Evolutionary conservation across 2,329 filamentous ascomycete genomes (phyloP).

Genomic region (Aspergillus pseudoterreus): DNA sequence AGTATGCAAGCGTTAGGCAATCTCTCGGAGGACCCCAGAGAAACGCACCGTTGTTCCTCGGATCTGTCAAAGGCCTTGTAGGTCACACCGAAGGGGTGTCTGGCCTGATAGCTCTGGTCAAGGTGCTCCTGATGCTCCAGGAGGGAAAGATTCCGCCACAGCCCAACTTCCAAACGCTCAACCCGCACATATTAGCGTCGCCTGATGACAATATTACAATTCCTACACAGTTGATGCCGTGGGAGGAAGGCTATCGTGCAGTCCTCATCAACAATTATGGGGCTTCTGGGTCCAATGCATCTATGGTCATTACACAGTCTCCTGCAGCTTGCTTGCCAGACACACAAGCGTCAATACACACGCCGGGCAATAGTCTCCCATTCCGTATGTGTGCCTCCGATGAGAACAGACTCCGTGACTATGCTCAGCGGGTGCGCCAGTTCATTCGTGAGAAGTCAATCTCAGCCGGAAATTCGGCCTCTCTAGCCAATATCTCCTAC

Average conservation of each 20-base stretch:
- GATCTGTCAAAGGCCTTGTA: slow-evolving; percentile 31
- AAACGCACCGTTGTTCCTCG: slow-evolving; percentile 15
- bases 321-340: neutral
- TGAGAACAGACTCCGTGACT: slow-evolving; percentile 8
- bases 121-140: slow-evolving; percentile 29
- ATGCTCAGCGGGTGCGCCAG: slow-evolving; percentile 1
- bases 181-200: slow-evolving; percentile 14
- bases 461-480: neutral
- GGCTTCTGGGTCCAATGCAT: slow-evolving; percentile 24
- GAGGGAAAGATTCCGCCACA: slow-evolving; percentile 22
- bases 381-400: slow-evolving; percentile 13
- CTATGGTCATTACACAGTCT: slow-evolving; percentile 24
- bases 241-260: slow-evolving; percentile 10
- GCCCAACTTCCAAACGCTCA: slow-evolving; percentile 22
- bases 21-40: slow-evolving; percentile 17
- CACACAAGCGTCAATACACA: no score
- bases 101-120: slow-evolving; percentile 28
- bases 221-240: slow-evolving; percentile 10
- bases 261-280: slow-evolving; percentile 31
- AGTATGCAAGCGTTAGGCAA: slow-evolving; percentile 22
- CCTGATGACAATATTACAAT: slow-evolving; percentile 17
- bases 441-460: slow-evolving; percentile 1
- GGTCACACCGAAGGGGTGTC: slow-evolving; percentile 34
- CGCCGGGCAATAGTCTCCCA: slow-evolving; percentile 8
- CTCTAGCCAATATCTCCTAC: slow-evolving; percentile 14